These are phyloP conservation scores for Neofusicoccum sp. DNA, from an alignment of 2,329 filamentous ascomycete species.

Conservation along the genomic window DNA sequence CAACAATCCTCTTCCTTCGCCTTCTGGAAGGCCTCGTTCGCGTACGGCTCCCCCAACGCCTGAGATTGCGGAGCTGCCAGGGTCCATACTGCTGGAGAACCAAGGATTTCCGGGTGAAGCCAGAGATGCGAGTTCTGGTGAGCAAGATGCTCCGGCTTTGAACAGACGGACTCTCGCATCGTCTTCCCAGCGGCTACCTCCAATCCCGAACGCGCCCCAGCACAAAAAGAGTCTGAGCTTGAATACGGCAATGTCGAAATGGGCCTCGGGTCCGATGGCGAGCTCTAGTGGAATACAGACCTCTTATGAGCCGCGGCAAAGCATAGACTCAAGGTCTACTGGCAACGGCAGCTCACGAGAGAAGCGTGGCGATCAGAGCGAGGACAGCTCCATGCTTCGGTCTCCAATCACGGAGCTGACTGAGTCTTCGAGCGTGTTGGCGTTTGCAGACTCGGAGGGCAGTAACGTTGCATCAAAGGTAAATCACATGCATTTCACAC, in stretches of 20 bases:
- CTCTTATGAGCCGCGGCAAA: neutral
- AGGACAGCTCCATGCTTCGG: conserved; percentile 4
- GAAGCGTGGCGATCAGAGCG: neutral
- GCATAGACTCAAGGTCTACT: conserved; percentile 1
- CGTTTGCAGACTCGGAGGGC: conserved; percentile 5
- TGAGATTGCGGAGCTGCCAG: conserved; percentile 24
- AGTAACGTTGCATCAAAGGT: conserved; percentile 8
- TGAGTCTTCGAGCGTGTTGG: neutral
- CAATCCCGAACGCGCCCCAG: neutral
- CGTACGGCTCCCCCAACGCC: conserved; percentile 41
- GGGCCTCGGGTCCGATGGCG: neutral
- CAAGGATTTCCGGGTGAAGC: conserved; percentile 25
- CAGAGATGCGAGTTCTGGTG: conserved; percentile 19
- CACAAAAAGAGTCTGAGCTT: conserved; percentile 7
- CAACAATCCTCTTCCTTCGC: conserved; percentile 34
- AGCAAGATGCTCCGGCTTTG: neutral
- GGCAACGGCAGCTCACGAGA: neutral
- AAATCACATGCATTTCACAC: conserved; percentile 8
- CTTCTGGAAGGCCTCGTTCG: conserved; percentile 36
- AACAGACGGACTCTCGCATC: neutral
- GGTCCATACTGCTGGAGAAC: conserved; percentile 30
- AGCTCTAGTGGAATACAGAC: neutral
- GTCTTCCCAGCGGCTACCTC: neutral
- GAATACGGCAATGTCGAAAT: conserved; percentile 11
- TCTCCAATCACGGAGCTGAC: conserved; percentile 15